Evolutionary conservation across 257 asterid genomes (phyloP).

Genomic region (Eustoma russellianum): DNA sequence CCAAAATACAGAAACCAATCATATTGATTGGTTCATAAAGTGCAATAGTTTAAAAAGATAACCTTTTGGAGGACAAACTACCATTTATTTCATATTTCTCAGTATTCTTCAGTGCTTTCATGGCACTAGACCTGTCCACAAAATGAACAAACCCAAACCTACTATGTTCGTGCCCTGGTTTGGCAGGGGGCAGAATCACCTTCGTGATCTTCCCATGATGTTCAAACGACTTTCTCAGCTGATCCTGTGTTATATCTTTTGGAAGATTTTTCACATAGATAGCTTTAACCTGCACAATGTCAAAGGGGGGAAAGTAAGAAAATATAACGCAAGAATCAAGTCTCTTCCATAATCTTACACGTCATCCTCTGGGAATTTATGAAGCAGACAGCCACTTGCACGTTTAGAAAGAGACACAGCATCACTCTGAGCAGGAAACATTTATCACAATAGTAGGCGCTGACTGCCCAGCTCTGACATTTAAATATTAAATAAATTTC

Average conservation of each 20-base stretch:
- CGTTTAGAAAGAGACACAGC: too few species aligned
- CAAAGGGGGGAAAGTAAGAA: conserved; percentile 1
- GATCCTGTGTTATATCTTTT: conserved; percentile 66
- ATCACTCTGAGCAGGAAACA: too few species aligned
- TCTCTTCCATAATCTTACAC: not conserved
- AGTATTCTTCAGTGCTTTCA: conserved; percentile 87
- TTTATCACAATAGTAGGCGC: too few species aligned
- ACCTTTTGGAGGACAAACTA: conserved; percentile 10
- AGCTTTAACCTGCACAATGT: conserved; percentile 64
- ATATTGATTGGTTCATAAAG: too few species aligned
- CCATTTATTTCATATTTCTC: conserved; percentile 89
- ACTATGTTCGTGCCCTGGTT: conserved; percentile 88
- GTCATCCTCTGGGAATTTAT: not conserved
- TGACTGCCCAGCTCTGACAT: too few species aligned
- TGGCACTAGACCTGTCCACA: conserved; percentile 76
- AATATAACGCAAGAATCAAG: not conserved
- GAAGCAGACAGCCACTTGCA: not conserved
- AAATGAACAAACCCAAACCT: conserved; percentile 94
- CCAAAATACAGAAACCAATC: conserved; percentile 15
- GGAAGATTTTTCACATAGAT: conserved; percentile 95
- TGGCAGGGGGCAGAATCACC: conserved; percentile 95
- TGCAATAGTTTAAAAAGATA: too few species aligned
- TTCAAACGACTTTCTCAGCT: conserved; percentile 70
- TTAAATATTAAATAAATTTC: too few species aligned
- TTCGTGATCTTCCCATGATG: conserved; percentile 80